Base-by-base conservation (phyloP, 163 green algal species). In the Chlorella variabilis region DNA sequence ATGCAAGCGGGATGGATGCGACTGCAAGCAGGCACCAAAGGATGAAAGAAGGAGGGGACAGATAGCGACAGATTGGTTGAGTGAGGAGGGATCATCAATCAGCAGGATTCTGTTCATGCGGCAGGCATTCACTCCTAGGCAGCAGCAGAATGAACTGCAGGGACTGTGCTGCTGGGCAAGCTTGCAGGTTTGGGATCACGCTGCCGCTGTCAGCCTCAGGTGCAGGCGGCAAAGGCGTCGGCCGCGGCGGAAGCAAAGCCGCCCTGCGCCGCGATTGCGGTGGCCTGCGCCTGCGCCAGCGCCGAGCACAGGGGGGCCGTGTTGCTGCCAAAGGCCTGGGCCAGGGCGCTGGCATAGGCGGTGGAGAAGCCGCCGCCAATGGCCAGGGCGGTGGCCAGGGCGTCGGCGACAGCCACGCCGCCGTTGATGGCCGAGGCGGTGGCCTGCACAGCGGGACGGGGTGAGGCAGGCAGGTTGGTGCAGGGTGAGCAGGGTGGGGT, bases 361-460 rank as follows among this genome's bases (percentile, higher is more conserved):
- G 58, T n/a, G 33, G 75, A 41, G 39, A 54, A 62, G 51, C 58
- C 48, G 51, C 49, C 51, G 23, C 54, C 34, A 21, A 58, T 38
- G 75, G 29, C 18, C 49, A 77, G 69, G 36, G 54, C 69, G 11
- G 51, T 77, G 69, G 54, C 69, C 29, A 67, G 29, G 33, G 31
- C 38, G 23, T 65, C n/a, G 34, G 51, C 54, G 18, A 45, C 34
- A 9, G 62, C 62, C 1, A 70, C 34, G 2, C 62, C 62, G 62
- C 18, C 8, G n/a, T 11, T 9, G 6, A 41, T 41, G 62, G 62
- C 59, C 5, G 3, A 1, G 17, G 59, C 59, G 29, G 59, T 68
- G 59, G 59, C 59, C 59, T 68, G 59, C 23, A n/a, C n/a, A n/a
- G n/a, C n/a, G n/a, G n/a, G n/a, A n/a, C n/a, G n/a, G 58, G 25